These are phyloP conservation scores for Candida freyschussii DNA, from an alignment of 1,139 yeast genomes.

Conservation along the genomic window DNA sequence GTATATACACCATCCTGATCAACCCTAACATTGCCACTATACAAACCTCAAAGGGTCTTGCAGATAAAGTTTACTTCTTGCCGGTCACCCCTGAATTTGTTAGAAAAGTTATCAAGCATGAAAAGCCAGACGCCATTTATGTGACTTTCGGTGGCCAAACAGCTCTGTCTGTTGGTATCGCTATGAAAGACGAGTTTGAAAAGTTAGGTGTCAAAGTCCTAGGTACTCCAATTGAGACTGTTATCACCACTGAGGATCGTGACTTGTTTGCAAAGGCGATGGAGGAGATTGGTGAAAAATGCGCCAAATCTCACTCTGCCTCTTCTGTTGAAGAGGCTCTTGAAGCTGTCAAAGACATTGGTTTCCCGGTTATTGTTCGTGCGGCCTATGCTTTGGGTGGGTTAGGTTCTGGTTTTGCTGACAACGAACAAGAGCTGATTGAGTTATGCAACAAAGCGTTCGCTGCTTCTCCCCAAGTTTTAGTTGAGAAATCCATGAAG, in stretches of 20 bases:
- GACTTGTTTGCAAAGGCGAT: conserved; percentile 91
- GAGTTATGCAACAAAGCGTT: conserved; percentile 88
- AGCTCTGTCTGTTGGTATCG: conserved; percentile 92
- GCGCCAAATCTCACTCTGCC: conserved; percentile 91
- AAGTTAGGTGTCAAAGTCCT: conserved; percentile 87
- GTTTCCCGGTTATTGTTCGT: conserved; percentile 95
- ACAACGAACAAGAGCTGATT: conserved; percentile 76
- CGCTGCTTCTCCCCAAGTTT: conserved; percentile 93
- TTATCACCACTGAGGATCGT: conserved; percentile 96
- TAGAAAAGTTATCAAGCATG: conserved; percentile 88
- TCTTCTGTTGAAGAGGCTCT: conserved; percentile 74
- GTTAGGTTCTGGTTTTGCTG: conserved; percentile 97
- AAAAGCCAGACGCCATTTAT: conserved; percentile 95
- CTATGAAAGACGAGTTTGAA: conserved; percentile 92
- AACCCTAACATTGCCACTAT: conserved; percentile 98
- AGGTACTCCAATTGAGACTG: conserved; percentile 95
- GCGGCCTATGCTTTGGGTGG: conserved; percentile 99
- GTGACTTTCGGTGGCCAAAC: conserved; percentile 99
- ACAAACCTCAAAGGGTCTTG: conserved; percentile 96
- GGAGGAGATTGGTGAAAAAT: conserved; percentile 91
- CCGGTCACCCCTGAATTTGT: conserved; percentile 97
- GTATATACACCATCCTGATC: conserved; percentile 89
- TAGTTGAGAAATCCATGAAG: conserved; percentile 95
- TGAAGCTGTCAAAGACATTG: conserved; percentile 77
- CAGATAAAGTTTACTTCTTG: conserved; percentile 94